Base-by-base conservation (phyloP, 1,284 basidiomycete genomes). In the Ceratobasidium sp. region DNA sequence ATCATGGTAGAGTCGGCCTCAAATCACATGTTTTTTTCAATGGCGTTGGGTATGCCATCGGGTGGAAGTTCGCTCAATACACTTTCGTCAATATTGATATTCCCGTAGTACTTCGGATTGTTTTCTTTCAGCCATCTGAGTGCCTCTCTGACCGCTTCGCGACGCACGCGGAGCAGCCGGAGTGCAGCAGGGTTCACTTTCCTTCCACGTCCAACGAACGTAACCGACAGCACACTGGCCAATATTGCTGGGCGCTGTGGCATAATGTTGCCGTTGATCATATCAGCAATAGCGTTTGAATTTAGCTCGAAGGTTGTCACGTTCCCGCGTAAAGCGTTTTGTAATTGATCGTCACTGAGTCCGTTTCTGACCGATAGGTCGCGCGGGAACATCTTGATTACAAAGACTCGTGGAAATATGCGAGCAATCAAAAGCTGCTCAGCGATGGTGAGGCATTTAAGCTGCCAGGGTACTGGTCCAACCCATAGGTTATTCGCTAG, bases 401-500 rank as follows among this genome's bases (percentile, higher is more conserved):
- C 81, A 58, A 81, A 86, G 4, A 83, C 84, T 0, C 75, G 71
- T 10, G 85, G 83, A 77, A 80, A 84, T 28, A 61, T 26, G 26
- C n/a, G 20, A 5, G 82, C 81, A 53, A 86, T 80, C 0, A 86
- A 79, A 0, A 86, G 61, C 33, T 82, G 81, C 78, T 85, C 84
- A 1, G 82, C 77, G 10, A 86, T 56, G 0, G 83, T 83, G 10
- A 86, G 79, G 5, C 68, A 66, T 13, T 78, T 1, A 0, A 86
- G 79, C 26, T 82, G 79, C 10, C 55, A 51, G 0, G 85, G 85
- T 18, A 85, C 71, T 10, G 80, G 71, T 0, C 86, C 85, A 63
- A 86, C 83, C 85, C 86, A 86, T 79, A 86, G 80, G 15, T 82
- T 77, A 71, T 86, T 87, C n/a, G 83, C 84, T 0, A 86, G 80